phyloP scores from a whole-genome alignment of 1,139 yeast species.

The Debaryomyces coudertii region DNA sequence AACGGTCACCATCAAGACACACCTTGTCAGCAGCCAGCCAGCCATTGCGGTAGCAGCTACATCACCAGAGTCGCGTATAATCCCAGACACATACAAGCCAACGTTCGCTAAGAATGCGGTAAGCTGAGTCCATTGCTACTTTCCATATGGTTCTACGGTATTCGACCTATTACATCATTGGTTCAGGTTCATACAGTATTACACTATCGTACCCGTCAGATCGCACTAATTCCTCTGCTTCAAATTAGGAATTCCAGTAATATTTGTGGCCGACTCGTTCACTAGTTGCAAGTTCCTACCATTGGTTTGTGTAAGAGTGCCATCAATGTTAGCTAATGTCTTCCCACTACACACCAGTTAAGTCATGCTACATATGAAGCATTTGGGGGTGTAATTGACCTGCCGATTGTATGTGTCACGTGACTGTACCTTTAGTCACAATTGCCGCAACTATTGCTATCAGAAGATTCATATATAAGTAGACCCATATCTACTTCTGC shows the following conservation, averaged over 20 bases:
- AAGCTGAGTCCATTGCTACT: not conserved
- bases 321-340: too few relatives aligned
- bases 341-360: too few relatives aligned
- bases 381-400: not conserved
- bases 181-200: too few relatives aligned
- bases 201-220: too few relatives aligned
- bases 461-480: not conserved
- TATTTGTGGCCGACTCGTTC: too few relatives aligned
- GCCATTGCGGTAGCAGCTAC: not conserved
- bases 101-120: not conserved
- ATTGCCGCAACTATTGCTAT: constrained; percentile 10
- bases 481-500: not conserved
- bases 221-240: too few relatives aligned
- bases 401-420: not conserved
- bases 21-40: too few relatives aligned
- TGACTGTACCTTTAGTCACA: constrained; percentile 1
- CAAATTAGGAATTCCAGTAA: too few relatives aligned
- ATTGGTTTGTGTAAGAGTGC: too few relatives aligned
- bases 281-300: too few relatives aligned
- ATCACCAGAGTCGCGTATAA: not conserved
- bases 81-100: not conserved
- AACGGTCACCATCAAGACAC: too few relatives aligned
- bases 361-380: not conserved
- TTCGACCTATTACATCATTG: too few relatives aligned
- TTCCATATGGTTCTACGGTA: not conserved